Base-by-base conservation (phyloP, 441 rosid genomes). In the Melastoma candidum region DNA sequence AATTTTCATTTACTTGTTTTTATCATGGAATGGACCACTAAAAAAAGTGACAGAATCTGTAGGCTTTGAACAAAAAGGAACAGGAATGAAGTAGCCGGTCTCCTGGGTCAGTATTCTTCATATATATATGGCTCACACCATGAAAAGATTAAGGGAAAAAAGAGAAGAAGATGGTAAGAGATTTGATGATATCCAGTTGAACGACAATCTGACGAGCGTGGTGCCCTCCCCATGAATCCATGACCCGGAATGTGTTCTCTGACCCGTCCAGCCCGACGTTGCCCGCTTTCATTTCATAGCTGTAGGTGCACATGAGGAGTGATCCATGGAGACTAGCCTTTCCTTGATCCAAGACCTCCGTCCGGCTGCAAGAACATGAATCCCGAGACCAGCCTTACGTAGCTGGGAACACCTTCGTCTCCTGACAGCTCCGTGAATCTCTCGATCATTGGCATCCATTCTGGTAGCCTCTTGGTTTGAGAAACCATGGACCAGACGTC, bases 401-500 rank as follows among this genome's bases (percentile, higher is more conserved):
- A 80, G 13, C 81, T 78, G 0, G 74, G 68, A 46, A 58, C 25
- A 9, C 85, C 85, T 59, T 73, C 83, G 3, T 71, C 51, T 53
- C 83, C 80, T 1, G 47, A 62, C 26, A 80, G 56, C 47, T 71
- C 77, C 0, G 71, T 70, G 77, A 80, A 78, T 11, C 57, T 63
- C 58, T 78, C 79, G 7, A 78, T 81, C 83, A 73, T 75, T 29
- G 75, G 83, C 78, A 75, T 77, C 87, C 83, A 80, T 63, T 77
- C 77, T 22, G 70, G 50, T 12, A 74, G 57, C 39, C 64, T 71
- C 65, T 73, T 65, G 1, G 83, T 73, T 49, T 70, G 60, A 4
- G 83, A 78, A 17, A 73, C 77, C 62, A 74, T 51, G 6, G 49
- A 27, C 87, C 81, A 68, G 6, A 78, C 83, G 50, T 65, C 61